Evolutionary conservation across 441 rosid species (phyloP).

Genomic region (Jatropha podagrica): DNA sequence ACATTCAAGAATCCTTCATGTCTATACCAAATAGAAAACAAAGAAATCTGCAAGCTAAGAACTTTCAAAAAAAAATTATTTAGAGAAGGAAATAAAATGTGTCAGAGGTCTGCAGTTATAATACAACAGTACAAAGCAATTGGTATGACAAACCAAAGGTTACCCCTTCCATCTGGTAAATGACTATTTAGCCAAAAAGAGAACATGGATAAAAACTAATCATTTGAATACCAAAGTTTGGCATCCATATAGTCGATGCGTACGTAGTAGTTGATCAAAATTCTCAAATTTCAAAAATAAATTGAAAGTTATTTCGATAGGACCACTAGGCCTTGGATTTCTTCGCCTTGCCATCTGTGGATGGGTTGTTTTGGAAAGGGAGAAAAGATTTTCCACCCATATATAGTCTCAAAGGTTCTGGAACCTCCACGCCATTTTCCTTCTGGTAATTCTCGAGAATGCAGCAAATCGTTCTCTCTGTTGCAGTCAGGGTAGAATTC

Average conservation of each 20-base stretch:
- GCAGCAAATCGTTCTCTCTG: constrained; percentile 94
- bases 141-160: too few species aligned
- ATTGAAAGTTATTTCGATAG: neutral
- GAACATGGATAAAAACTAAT: neutral
- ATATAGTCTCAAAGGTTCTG: constrained; percentile 58
- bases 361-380: constrained; percentile 71
- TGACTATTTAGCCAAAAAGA: too few species aligned
- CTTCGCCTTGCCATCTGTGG: constrained; percentile 63
- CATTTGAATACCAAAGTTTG: neutral
- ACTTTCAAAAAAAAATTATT: too few species aligned
- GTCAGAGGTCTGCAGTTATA: neutral
- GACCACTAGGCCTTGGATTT: constrained; percentile 50
- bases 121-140: too few species aligned
- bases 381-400: constrained; percentile 79
- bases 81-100: neutral
- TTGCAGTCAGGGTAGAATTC: constrained; percentile 93
- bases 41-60: neutral
- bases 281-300: neutral
- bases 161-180: too few species aligned
- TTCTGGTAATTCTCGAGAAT: constrained; percentile 88
- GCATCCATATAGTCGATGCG: neutral
- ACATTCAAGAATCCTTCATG: too few species aligned
- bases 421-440: constrained; percentile 83
- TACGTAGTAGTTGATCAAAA: neutral
- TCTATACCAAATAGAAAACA: too few species aligned